Conservation (phyloP, 2,329 filamentous ascomycete species). For the Hypocrella siamensis region DNA sequence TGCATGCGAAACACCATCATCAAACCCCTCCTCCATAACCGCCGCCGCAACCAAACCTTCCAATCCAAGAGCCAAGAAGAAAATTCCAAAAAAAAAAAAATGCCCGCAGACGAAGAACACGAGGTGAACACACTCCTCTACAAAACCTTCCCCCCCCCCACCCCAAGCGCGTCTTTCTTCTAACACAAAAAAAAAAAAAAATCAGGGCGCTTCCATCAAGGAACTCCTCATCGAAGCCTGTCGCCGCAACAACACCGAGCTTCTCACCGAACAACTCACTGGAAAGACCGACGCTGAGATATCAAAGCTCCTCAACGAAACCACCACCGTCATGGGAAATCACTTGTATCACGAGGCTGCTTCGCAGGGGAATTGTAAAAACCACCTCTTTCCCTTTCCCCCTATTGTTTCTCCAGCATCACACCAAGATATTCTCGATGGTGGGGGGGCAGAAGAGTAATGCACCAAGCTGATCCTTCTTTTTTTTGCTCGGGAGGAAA, state of each 20-base stretch:
- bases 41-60: constrained; percentile 5
- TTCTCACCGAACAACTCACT: constrained; percentile 61
- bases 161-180: background rate
- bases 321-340: constrained; percentile 74
- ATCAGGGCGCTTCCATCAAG: constrained; percentile 65
- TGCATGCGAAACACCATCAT: too few species aligned
- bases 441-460: too few species aligned
- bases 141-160: background rate
- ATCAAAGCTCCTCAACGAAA: constrained; percentile 67
- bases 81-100: background rate
- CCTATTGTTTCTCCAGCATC: background rate
- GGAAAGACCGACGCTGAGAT: constrained; percentile 47
- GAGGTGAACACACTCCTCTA: constrained; percentile 6
- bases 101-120: constrained; percentile 8
- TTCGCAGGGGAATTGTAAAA: constrained; percentile 65
- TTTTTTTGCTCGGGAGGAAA: too few species aligned
- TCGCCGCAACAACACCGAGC: constrained; percentile 79
- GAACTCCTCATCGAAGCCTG: constrained; percentile 87
- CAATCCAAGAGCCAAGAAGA: background rate
- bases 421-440: background rate
- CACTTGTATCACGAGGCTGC: constrained; percentile 84
- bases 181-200: background rate
- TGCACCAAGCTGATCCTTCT: too few species aligned
- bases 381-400: background rate
- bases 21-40: too few species aligned